phyloP scores from a whole-genome alignment of 306 rosid species.

The Pterocarpus santalinus region DNA sequence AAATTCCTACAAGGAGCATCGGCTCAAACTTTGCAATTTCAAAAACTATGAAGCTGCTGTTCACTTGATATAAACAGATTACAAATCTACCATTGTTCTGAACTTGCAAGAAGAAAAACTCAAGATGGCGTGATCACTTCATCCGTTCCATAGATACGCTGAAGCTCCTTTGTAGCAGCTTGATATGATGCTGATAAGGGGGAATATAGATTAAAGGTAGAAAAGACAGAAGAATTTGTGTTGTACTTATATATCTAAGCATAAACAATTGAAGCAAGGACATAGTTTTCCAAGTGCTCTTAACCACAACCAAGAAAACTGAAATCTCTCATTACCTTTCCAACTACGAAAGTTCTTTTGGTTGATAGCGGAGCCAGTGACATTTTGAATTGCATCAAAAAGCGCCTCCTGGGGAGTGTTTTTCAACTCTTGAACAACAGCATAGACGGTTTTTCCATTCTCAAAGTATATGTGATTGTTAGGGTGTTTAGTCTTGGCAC shows the following conservation, averaged over 20 bases:
- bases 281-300: constrained; percentile 23
- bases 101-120: constrained; percentile 48
- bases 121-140: constrained; percentile 70
- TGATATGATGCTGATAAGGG: constrained; percentile 79
- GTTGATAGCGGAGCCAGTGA: constrained; percentile 83
- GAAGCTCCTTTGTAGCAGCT: constrained; percentile 97
- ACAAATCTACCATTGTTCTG: constrained; percentile 53
- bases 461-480: constrained; percentile 93
- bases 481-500: constrained; percentile 96
- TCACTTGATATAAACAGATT: constrained; percentile 53
- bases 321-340: constrained; percentile 71
- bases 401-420: constrained; percentile 87
- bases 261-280: constrained; percentile 28
- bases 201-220: constrained; percentile 5
- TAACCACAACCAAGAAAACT: constrained; percentile 19
- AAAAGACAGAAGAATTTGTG: constrained; percentile 28
- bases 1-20: constrained; percentile 56
- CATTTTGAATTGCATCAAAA: constrained; percentile 84
- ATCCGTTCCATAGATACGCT: constrained; percentile 93
- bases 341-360: constrained; percentile 83
- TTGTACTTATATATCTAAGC: background rate
- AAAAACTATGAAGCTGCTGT: constrained; percentile 50
- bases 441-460: constrained; percentile 94
- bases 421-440: constrained; percentile 95
- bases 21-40: constrained; percentile 48